phyloP scores from a whole-genome alignment of 495 filamentous ascomycete species.

The Penicillium coprophilum region DNA sequence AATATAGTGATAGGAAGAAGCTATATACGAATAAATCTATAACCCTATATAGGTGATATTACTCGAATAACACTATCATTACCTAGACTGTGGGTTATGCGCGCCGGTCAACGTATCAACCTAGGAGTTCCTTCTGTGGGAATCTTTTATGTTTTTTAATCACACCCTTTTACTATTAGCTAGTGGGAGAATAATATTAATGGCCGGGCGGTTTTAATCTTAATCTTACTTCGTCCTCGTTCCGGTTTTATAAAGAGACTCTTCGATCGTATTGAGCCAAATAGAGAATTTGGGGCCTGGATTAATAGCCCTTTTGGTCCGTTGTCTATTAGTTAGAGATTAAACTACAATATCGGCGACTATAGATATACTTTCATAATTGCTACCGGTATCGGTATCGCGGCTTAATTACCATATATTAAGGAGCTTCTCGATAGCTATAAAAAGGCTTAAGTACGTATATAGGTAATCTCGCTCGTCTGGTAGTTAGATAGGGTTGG shows the following conservation, averaged over 20 bases:
- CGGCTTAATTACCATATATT: constrained; percentile 38
- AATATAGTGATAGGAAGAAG: constrained; percentile 18
- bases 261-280: constrained; percentile 9
- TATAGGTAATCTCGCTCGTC: constrained; percentile 30
- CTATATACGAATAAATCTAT: constrained; percentile 8
- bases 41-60: constrained; percentile 8
- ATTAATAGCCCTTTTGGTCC: constrained; percentile 40
- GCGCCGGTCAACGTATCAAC: constrained; percentile 31
- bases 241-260: constrained; percentile 33
- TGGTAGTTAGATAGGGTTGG: constrained; percentile 32
- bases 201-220: constrained; percentile 21
- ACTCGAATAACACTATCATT: constrained; percentile 20
- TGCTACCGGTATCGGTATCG: constrained; percentile 39
- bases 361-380: constrained; percentile 37
- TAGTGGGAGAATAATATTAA: constrained; percentile 34
- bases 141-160: constrained; percentile 28
- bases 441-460: constrained; percentile 27
- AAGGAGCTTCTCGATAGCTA: constrained; percentile 35
- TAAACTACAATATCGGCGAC: constrained; percentile 21
- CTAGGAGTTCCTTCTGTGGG: constrained; percentile 26
- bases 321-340: constrained; percentile 12
- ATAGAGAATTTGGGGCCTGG: constrained; percentile 23
- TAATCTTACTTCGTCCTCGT: constrained; percentile 29
- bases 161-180: constrained; percentile 33
- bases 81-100: constrained; percentile 28